Conservation (phyloP, 1,284 basidiomycete species). For the Puccinia brachypodii region DNA sequence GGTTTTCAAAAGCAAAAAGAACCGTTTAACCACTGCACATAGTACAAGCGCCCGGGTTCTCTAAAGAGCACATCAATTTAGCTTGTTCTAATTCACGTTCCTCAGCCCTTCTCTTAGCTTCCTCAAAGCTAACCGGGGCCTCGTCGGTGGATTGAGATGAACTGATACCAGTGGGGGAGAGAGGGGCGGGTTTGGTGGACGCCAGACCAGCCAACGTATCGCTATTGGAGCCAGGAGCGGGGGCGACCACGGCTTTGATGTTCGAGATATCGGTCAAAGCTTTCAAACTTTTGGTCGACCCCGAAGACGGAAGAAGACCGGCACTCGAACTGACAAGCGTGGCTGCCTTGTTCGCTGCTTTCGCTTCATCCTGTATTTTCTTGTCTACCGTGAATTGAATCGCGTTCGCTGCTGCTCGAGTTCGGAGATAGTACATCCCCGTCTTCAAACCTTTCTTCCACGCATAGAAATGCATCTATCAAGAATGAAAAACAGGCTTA, state of each 20-base stretch:
- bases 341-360: conserved; percentile 60
- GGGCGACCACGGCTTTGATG: background rate
- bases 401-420: conserved; percentile 87
- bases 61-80: conserved; percentile 75
- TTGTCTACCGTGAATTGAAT: conserved; percentile 96
- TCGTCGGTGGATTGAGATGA: conserved; percentile 26
- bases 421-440: conserved; percentile 85
- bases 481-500: background rate
- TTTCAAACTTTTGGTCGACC: background rate
- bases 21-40: conserved; percentile 52
- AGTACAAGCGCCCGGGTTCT: conserved; percentile 67
- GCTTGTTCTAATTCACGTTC: conserved; percentile 78
- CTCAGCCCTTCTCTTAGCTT: conserved; percentile 70
- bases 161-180: background rate
- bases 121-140: conserved; percentile 71
- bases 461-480: conserved; percentile 94
- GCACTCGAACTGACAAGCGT: conserved; percentile 24
- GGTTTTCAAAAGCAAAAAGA: too few relatives aligned
- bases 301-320: background rate
- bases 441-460: conserved; percentile 99
- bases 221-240: conserved; percentile 38
- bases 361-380: conserved; percentile 69
- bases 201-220: conserved; percentile 9
- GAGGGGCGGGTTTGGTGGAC: background rate
- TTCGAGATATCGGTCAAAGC: conserved; percentile 30